Evolutionary conservation across 306 rosid genomes (phyloP), one percentile per base, ranked within the genome.

Genomic region (Trifolium fragiferum): DNA sequence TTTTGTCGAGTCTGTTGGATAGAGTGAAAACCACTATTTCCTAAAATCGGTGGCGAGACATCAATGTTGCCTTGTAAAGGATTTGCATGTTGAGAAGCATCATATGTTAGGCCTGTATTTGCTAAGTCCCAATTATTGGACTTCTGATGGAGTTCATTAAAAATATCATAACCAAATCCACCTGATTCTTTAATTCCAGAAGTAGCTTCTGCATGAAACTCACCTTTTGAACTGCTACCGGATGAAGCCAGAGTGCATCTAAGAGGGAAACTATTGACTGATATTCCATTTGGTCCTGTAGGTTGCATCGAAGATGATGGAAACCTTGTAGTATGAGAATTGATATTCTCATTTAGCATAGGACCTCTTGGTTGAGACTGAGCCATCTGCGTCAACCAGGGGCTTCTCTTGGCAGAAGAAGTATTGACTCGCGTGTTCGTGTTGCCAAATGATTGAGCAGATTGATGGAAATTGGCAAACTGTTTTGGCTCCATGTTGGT

Each of bases 401-500:
- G 81, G 82, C 51, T 83, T 73, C 84, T 84, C 60, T 85, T 90
- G 6, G 74, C 79, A 46, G 85, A 75, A 57, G 92, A 86, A 70
- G 82, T 49, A 65, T 81, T 89, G 74, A 81, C 82, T 78, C 88
- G 96, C 78, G 79, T 77, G 57, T 82, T 91, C 83, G 82, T 68
- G 79, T 67, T 62, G 27, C 92, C 90, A 67, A 86, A 83, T 30
- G 97, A 72, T 62, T 85, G 98, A 18, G 84, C 46, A 15, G 98
- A 84, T 51, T 90, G 98, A 73, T 90, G 97, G 78, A 90, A 75
- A 86, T 68, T 88, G 49, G 86, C 88, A 14, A 93, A 90, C 75
- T 91, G 97, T 76, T 87, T 91, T 32, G 97, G 96, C 82, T 90
- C 98, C 94, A 91, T 87, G 62, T 81, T 86, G 59, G 96, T 93